Evolutionary conservation across 306 rosid genomes (phyloP).

Genomic region (Dalbergia oliveri): DNA sequence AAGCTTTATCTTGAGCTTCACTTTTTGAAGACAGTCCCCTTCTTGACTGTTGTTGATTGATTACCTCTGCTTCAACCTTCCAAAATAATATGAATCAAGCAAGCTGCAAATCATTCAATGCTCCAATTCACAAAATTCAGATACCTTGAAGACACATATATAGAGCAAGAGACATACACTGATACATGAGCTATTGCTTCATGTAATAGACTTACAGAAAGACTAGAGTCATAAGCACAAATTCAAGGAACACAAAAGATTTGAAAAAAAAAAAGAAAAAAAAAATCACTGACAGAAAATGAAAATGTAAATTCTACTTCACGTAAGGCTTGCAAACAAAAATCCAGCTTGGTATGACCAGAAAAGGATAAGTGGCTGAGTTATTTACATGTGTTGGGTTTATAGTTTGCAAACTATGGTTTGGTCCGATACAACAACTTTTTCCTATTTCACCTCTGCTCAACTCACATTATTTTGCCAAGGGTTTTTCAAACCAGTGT

Average conservation of each 20-base stretch:
- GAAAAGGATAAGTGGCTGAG: background rate
- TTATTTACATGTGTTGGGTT: background rate
- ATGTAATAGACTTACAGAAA: slow-evolving; percentile 5
- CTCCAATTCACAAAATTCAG: slow-evolving; percentile 41
- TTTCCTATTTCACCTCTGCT: background rate
- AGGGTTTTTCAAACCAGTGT: no score
- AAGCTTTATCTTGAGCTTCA: slow-evolving; percentile 90
- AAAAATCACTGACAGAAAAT: slow-evolving; percentile 23
- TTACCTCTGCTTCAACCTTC: slow-evolving; percentile 90
- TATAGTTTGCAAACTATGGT: background rate
- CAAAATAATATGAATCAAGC: slow-evolving; percentile 45
- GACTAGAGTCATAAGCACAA: slow-evolving; percentile 22
- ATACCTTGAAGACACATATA: slow-evolving; percentile 12
- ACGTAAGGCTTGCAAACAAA: slow-evolving; percentile 11
- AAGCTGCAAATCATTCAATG: slow-evolving; percentile 43
- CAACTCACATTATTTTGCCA: background rate
- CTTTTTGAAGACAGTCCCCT: slow-evolving; percentile 86
- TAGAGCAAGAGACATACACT: background rate
- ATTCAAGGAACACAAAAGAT: slow-evolving; percentile 3
- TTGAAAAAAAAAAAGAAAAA: background rate
- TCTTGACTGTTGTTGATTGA: slow-evolving; percentile 77
- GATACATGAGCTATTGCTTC: slow-evolving; percentile 11
- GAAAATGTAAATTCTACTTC: slow-evolving; percentile 20
- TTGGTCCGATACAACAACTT: background rate
- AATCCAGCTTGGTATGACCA: slow-evolving; percentile 31